Conservation (phyloP, 2,329 filamentous ascomycete genomes). For the Dichotomopilus funicola region DNA sequence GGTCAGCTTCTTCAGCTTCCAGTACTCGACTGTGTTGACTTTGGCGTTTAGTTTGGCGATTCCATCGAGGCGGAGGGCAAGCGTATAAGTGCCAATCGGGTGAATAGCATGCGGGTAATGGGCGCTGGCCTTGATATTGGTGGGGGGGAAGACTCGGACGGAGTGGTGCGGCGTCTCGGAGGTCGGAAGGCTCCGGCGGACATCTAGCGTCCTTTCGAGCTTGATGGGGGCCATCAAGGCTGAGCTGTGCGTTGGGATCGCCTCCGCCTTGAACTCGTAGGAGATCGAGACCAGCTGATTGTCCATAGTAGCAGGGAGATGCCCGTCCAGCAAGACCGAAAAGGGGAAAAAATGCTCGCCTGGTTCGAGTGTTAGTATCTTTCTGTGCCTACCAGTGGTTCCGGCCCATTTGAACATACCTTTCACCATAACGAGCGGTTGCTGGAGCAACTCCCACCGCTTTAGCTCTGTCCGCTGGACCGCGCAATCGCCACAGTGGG, state of each 20-base stretch:
- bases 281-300: constrained; percentile 65
- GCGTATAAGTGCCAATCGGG: constrained; percentile 73
- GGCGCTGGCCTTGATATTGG: constrained; percentile 81
- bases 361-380: constrained; percentile 19
- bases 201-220: constrained; percentile 60
- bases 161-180: constrained; percentile 79
- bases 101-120: constrained; percentile 78
- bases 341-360: constrained; percentile 79
- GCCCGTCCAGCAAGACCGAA: constrained; percentile 75
- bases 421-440: constrained; percentile 43
- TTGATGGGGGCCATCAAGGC: constrained; percentile 39
- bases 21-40: constrained; percentile 66
- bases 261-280: constrained; percentile 70
- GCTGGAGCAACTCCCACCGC: constrained; percentile 69
- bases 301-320: constrained; percentile 78
- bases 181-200: constrained; percentile 70
- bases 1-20: constrained; percentile 84
- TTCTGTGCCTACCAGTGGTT: neutral
- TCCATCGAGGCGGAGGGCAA: constrained; percentile 79
- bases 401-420: constrained; percentile 31
- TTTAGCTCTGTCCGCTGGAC: constrained; percentile 67
- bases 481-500: constrained; percentile 72
- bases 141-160: constrained; percentile 91
- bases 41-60: constrained; percentile 64
- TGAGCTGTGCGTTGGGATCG: constrained; percentile 48